phyloP scores from a whole-genome alignment of 305 asterid genomes.

The Solanum aculeatissimum region DNA sequence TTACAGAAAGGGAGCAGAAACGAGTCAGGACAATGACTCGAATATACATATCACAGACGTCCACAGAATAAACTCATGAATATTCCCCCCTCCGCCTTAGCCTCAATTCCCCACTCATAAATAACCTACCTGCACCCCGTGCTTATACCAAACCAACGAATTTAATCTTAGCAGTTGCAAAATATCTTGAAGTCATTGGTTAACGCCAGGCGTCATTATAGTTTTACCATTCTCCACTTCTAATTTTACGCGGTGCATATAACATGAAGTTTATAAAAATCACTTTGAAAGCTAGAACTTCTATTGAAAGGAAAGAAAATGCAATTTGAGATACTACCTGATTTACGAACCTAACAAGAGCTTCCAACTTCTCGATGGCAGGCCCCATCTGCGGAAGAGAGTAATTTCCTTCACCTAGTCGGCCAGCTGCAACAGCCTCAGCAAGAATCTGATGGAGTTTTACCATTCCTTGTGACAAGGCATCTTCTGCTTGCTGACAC shows the following conservation, averaged over 20 bases:
- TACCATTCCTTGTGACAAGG: conserved; percentile 79
- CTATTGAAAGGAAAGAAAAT: not conserved
- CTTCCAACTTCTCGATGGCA: conserved; percentile 60
- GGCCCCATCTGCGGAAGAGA: conserved; percentile 44
- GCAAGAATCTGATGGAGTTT: conserved; percentile 45
- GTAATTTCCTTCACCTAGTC: conserved; percentile 44
- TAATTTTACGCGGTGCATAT: not conserved
- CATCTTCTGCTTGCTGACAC: conserved; percentile 91
- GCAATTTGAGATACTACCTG: conserved; percentile 40
- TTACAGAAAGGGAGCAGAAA: not conserved
- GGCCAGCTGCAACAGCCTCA: conserved; percentile 39
- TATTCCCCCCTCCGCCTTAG: not conserved
- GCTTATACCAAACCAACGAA: not conserved
- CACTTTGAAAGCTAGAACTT: not conserved
- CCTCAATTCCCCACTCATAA: not conserved
- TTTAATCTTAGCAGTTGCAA: not conserved
- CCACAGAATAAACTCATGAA: not conserved
- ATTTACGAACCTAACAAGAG: conserved; percentile 50
- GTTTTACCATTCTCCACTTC: not conserved
- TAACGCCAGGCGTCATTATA: not conserved
- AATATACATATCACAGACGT: not conserved
- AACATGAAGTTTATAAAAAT: not conserved
- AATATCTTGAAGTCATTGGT: not conserved
- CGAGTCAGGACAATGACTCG: not conserved
- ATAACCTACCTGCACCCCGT: not conserved